Base-by-base conservation (phyloP, 768 basidiomycete species). In the Atractiella rhizophila region DNA sequence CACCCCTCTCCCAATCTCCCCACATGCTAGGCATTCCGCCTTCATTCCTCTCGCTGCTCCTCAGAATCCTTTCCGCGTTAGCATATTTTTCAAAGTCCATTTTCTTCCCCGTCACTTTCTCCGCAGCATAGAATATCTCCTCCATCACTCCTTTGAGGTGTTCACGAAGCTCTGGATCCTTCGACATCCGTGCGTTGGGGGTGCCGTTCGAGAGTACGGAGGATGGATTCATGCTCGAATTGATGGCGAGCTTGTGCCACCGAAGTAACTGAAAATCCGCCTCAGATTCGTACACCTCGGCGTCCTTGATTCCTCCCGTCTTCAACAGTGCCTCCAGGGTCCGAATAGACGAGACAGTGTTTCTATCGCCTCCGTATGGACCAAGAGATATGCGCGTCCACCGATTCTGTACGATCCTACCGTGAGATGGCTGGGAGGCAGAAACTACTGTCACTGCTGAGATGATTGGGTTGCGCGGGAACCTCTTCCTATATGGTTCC, bases 21-120 rank as follows among this genome's bases (percentile, higher is more conserved):
- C 73, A 59, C 71, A 74, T 74, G 50, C 73, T 74, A 4, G 70
- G 65, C 37, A 49, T 37, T 4, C 53, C 55, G 13, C 46, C 48
- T 29, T 26, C 37, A 20, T 48, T 48, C 25, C 39, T 32, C 28
- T 28, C 7, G 11, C 45, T 45, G 37, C 50, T 52, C 30, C 39
- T 48, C 23, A 57, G 41, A n/a, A 57, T 52, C 25, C 46, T 45
- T 16, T 52, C 50, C 4, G 55, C 47, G 4, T 45, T 54, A 5
- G 55, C 51, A 8, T 54, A 45, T 26, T 52, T 49, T 20, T 29
- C 16, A 55, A 47, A 5, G 53, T 46, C 11, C 39, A 41, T 4
- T n/a, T n/a, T n/a, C n/a, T n/a, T n/a, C n/a, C 54, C 54, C 10
- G 55, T 46, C 10, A 56, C 51, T 12, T 42, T 42, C 15, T 44